These are phyloP conservation scores for Magnaporthiopsis poae DNA, from an alignment of 2,329 filamentous ascomycete species.

Conservation along the genomic window DNA sequence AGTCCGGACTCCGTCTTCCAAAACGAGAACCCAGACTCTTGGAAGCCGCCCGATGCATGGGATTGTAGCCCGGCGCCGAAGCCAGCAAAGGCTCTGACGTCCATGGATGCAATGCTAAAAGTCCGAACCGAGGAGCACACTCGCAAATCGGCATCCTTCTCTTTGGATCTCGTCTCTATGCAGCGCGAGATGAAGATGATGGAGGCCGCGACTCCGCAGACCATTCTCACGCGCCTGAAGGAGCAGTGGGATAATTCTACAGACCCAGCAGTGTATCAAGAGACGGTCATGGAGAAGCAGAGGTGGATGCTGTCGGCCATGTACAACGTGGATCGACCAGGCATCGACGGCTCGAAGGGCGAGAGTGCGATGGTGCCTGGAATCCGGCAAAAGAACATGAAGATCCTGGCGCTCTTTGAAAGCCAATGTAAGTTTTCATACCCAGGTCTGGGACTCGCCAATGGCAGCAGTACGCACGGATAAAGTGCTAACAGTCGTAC, in stretches of 20 bases:
- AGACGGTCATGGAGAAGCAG: constrained; percentile 35
- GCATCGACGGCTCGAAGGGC: constrained; percentile 9
- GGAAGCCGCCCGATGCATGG: constrained; percentile 37
- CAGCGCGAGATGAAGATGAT: constrained; percentile 46
- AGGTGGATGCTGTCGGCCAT: constrained; percentile 31
- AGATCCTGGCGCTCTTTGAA: constrained; percentile 42
- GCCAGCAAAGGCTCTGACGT: constrained; percentile 5
- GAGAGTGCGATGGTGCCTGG: constrained; percentile 6
- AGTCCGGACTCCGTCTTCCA: constrained; percentile 16
- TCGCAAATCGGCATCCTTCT: constrained; percentile 14
- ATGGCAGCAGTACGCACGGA: too few relatives aligned
- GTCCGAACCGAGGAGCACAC: constrained; percentile 9
- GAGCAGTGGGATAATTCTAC: constrained; percentile 39
- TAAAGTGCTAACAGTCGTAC: constrained; percentile 9
- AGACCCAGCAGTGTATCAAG: constrained; percentile 40
- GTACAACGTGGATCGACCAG: constrained; percentile 32
- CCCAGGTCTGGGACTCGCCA: too few relatives aligned
- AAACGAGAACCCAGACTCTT: constrained; percentile 30
- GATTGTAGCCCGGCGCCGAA: constrained; percentile 23
- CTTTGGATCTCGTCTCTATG: constrained; percentile 28
- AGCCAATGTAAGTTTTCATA: constrained; percentile 31
- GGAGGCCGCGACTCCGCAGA: constrained; percentile 40
- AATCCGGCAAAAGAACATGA: constrained; percentile 12
- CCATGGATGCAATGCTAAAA: constrained; percentile 5
- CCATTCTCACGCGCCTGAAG: constrained; percentile 45